Base-by-base conservation (phyloP, 1,284 basidiomycete genomes). In the Mycena citricolor region DNA sequence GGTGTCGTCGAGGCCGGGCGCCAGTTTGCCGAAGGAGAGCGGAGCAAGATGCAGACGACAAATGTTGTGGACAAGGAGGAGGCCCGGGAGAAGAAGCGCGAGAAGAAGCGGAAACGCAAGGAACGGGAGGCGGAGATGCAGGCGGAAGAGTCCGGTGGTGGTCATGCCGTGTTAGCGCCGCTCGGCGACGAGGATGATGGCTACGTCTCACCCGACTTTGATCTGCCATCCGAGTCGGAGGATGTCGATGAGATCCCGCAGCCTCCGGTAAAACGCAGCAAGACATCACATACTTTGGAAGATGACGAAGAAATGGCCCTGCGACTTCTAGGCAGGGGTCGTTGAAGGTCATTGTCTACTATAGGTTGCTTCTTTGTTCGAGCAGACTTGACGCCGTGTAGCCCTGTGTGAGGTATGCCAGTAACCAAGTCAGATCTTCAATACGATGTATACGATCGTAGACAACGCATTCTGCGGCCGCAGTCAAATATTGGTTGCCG, bases 61-160 rank as follows among this genome's bases (percentile, higher is more conserved):
- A 91, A 94, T 67, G 74, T 83, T 45, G 54, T 69, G 42, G 93
- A 95, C 69, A 87, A 86, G 67, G 79, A 81, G 47, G 82, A 90
- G 54, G 94, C 90, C 17, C 83, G 80, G 62, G 90, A 89, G 62
- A 94, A 94, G 76, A 87, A 84, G 67, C 70, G 77, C 51, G 90
- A 94, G 66, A 90, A 87, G 73, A 84, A 88, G 69, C 71, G 78
- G 70, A 94, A 91, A 66, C 70, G 90, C 57, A 97, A 95, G 71
- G 84, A 91, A 59, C 79, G 87, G 48, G 91, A 94, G 55, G 76
- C 73, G 26, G 86, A 83, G 57, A 71, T 49, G 38, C 33, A 62
- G 55, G 53, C 51, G 47, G 51, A 59, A 25, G 58, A 56, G 42
- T 41, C 48, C 24, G 53, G 44, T 16, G 47, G 49, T 28, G 53